Conservation (phyloP, 495 filamentous ascomycete genomes). For the Melanomma pulvis-pyrius region DNA sequence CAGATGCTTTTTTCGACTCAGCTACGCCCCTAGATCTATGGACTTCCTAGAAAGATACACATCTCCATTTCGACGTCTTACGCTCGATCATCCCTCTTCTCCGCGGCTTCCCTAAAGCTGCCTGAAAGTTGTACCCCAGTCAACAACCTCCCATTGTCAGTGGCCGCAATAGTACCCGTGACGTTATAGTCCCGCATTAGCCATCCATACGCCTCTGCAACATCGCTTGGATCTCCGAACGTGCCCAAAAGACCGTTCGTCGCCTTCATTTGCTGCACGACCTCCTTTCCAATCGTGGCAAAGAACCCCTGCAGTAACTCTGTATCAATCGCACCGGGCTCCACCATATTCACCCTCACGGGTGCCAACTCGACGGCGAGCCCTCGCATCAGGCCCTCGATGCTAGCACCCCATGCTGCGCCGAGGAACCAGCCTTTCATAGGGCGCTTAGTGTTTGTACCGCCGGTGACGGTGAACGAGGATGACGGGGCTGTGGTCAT, state of each 20-base stretch:
- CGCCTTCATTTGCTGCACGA: slow-evolving; percentile 42
- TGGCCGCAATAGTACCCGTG: slow-evolving; percentile 49
- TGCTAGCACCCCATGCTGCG: slow-evolving; percentile 44
- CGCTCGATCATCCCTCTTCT: background rate
- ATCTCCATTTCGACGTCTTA: background rate
- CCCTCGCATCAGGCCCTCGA: slow-evolving; percentile 51
- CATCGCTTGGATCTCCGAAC: slow-evolving; percentile 57
- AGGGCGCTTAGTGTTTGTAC: slow-evolving; percentile 53
- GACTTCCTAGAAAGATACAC: background rate
- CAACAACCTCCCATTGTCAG: slow-evolving; percentile 31
- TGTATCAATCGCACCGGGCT: slow-evolving; percentile 60
- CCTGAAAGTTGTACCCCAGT: background rate
- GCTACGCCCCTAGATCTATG: too few species aligned
- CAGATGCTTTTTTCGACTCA: too few species aligned
- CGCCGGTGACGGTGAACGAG: slow-evolving; percentile 61
- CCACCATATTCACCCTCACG: slow-evolving; percentile 62
- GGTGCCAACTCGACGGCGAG: slow-evolving; percentile 63
- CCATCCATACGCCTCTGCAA: slow-evolving; percentile 67
- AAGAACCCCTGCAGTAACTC: slow-evolving; percentile 50
- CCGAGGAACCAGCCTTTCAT: slow-evolving; percentile 52
- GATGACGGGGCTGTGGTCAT: slow-evolving; percentile 46
- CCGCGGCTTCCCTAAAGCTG: background rate
- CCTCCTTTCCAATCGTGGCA: slow-evolving; percentile 40
- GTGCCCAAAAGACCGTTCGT: slow-evolving; percentile 48
- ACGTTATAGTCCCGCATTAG: slow-evolving; percentile 62